Conservation (phyloP, 1,139 yeast genomes). For the Diutina catenulata region DNA sequence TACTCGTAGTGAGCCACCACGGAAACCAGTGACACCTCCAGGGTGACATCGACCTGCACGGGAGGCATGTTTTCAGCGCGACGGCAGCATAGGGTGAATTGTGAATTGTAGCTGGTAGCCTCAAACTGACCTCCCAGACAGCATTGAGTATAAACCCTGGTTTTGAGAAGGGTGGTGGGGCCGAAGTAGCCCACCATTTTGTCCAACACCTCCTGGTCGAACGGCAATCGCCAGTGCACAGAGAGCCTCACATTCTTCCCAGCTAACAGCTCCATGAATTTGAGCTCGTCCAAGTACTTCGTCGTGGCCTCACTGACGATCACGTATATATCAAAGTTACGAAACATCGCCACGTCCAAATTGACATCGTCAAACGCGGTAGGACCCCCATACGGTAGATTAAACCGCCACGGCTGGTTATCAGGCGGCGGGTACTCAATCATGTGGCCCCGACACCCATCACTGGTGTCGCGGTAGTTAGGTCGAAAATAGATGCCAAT, state of each 20-base stretch:
- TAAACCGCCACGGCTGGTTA: background rate
- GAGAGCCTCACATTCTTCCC: background rate
- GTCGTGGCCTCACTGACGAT: background rate
- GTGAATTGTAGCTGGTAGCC: background rate
- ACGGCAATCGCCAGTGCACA: background rate
- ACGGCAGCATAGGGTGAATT: conserved; percentile 1
- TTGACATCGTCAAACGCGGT: background rate
- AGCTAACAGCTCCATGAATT: background rate
- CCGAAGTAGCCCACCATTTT: background rate
- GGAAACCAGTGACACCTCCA: background rate
- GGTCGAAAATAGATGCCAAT: conserved; percentile 2
- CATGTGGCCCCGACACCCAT: background rate
- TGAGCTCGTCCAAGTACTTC: background rate
- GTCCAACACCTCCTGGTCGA: background rate
- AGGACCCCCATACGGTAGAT: background rate
- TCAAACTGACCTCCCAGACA: background rate
- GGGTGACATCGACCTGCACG: background rate
- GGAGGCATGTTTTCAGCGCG: background rate
- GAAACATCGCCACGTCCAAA: background rate
- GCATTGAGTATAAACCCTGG: background rate
- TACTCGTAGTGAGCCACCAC: background rate
- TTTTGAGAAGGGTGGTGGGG: background rate
- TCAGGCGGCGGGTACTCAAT: background rate
- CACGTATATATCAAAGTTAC: background rate
- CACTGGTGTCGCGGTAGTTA: background rate